A percentile compares a stretch with the other conserved stretches of the same genome.
phyloP scores from a whole-genome alignment of 306 rosid genomes.

The Rosa multiflora region DNA sequence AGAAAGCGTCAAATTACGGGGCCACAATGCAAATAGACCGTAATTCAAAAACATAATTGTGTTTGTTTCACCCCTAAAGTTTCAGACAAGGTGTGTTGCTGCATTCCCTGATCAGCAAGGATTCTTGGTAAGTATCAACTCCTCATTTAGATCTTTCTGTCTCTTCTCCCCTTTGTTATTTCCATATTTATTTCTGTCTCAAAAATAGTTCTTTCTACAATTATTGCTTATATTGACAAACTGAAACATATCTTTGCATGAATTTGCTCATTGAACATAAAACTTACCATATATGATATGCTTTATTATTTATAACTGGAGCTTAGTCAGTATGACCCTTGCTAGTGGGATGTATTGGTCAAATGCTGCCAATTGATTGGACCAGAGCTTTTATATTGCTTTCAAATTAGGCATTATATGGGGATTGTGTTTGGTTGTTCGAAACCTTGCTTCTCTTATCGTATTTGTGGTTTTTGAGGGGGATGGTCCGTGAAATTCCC shows the following conservation, averaged over 20 bases:
- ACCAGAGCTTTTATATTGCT: background rate
- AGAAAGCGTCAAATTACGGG: too few relatives aligned
- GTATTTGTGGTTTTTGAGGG: background rate
- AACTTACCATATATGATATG: background rate
- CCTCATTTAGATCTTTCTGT: background rate
- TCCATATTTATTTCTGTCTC: background rate
- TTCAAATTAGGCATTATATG: background rate
- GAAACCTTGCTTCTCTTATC: background rate
- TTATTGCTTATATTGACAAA: background rate
- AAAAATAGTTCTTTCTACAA: background rate
- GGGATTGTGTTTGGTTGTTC: background rate
- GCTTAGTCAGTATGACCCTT: background rate
- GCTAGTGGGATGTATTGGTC: background rate
- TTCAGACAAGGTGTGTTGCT: constrained; percentile 95
- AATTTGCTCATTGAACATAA: background rate
- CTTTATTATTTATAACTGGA: background rate
- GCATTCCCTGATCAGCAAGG: constrained; percentile 99
- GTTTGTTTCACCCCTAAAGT: constrained; percentile 74
- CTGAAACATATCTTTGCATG: background rate
- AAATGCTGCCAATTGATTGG: background rate
- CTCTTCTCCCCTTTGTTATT: background rate
- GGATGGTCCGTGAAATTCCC: background rate
- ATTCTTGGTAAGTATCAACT: constrained; percentile 57
- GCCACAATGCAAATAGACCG: too few relatives aligned
- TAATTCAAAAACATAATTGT: too few relatives aligned